Evolutionary conservation across 768 basidiomycete genomes (phyloP).

Genomic region (Melanogaster broomeanus): DNA sequence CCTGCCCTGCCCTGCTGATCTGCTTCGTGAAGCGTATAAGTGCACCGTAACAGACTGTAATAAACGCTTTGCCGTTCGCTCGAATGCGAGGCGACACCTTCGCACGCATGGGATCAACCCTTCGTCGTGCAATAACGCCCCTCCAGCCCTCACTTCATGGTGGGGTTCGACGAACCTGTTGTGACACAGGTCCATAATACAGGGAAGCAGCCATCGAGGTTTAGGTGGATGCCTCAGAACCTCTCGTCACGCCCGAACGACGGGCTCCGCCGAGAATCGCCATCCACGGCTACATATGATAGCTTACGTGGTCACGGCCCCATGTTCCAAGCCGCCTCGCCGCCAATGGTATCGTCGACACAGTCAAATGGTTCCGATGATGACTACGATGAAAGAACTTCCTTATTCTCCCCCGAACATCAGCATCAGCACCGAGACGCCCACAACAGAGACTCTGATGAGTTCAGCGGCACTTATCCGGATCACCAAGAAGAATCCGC

Average conservation of each 20-base stretch:
- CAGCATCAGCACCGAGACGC: conserved; percentile 35
- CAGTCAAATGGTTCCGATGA: conserved; percentile 33
- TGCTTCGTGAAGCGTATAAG: conserved; percentile 20
- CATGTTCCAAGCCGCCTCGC: conserved; percentile 37
- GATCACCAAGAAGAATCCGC: conserved; percentile 4
- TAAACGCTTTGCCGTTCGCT: conserved; percentile 74
- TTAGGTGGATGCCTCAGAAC: conserved; percentile 44
- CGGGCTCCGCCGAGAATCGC: conserved; percentile 22
- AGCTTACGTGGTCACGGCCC: conserved; percentile 31
- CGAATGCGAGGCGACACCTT: conserved; percentile 79
- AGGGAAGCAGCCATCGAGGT: conserved; percentile 37
- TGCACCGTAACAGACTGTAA: conserved; percentile 64
- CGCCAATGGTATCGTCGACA: conserved; percentile 36
- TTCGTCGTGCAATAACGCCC: conserved; percentile 18
- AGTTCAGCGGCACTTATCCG: conserved; percentile 15
- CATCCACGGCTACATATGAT: conserved; percentile 13
- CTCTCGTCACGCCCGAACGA: conserved; percentile 30
- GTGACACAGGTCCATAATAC: conserved; percentile 44
- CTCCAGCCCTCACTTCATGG: conserved; percentile 30
- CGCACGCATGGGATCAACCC: conserved; percentile 66
- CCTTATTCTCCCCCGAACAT: conserved; percentile 28
- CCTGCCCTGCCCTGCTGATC: conserved; percentile 7
- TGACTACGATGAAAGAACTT: conserved; percentile 36
- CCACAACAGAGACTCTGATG: conserved; percentile 9
- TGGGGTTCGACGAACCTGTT: conserved; percentile 48